Percentiles rank a stretch among this genome's conserved stretches.
phyloP scores from a whole-genome alignment of 2,329 filamentous ascomycete species.

The Diaporthe australafricana region DNA sequence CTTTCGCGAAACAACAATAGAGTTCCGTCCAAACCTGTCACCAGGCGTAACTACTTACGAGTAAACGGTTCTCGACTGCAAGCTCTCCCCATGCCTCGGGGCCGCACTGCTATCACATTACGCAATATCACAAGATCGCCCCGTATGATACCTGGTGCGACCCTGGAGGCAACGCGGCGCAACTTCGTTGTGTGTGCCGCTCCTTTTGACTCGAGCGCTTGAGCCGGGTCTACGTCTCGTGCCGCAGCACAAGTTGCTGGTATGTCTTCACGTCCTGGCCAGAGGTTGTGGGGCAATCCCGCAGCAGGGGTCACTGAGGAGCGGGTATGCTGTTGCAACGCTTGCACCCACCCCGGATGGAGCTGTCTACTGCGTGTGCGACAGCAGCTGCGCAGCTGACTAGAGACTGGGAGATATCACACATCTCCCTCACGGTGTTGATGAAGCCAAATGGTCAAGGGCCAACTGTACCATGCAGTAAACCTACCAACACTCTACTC shows the following conservation, averaged over 20 bases:
- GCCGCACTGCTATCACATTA: conserved; percentile 1
- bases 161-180: background rate
- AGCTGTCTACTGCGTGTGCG: conserved; percentile 1
- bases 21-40: conserved; percentile 17
- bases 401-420: conserved; percentile 7
- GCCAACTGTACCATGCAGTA: conserved; percentile 16
- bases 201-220: background rate
- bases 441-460: background rate
- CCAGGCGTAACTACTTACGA: background rate
- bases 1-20: background rate
- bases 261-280: conserved; percentile 8
- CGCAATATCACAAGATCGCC: conserved; percentile 16
- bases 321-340: conserved; percentile 23
- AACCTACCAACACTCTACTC: background rate
- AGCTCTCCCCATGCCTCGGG: background rate
- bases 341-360: background rate
- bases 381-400: conserved; percentile 8
- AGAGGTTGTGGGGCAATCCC: conserved; percentile 7
- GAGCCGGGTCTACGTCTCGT: background rate
- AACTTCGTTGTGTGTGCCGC: background rate
- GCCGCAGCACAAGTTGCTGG: conserved; percentile 2
- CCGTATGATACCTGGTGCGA: background rate
- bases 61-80: background rate
- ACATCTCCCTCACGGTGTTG: background rate
- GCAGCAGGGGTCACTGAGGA: conserved; percentile 24